Evolutionary conservation across 164 flowering plant genomes (phyloP).

Genomic region (Vitis amurensis): DNA sequence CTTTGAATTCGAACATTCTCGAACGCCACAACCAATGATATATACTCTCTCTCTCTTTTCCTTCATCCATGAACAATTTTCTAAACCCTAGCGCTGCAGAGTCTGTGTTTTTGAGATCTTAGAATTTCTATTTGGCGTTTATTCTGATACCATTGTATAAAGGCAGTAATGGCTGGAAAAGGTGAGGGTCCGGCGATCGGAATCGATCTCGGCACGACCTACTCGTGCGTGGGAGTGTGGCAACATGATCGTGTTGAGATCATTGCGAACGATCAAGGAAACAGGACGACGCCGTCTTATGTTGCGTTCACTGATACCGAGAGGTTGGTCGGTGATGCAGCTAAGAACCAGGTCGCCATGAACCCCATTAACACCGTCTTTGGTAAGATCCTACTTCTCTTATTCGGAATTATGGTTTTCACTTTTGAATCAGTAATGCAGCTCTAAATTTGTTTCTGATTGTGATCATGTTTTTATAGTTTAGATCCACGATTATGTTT

Average conservation of each 20-base stretch:
- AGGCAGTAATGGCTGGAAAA: slow-evolving; percentile 31
- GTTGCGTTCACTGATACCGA: slow-evolving; percentile 42
- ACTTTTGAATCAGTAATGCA: no score
- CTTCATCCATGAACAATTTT: no score
- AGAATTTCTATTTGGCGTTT: background rate
- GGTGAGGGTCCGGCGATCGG: slow-evolving; percentile 47
- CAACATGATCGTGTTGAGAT: slow-evolving; percentile 45
- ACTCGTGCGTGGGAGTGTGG: slow-evolving; percentile 46
- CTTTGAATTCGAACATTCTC: no score
- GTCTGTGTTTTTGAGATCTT: no score
- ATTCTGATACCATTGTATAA: background rate
- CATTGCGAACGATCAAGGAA: slow-evolving; percentile 45
- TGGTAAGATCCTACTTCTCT: slow-evolving; percentile 19
- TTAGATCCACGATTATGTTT: no score
- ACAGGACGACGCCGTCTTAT: slow-evolving; percentile 43
- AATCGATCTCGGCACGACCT: slow-evolving; percentile 41
- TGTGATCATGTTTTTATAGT: no score
- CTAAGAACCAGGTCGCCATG: slow-evolving; percentile 52
- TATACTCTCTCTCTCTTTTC: no score
- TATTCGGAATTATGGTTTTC: background rate
- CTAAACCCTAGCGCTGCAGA: no score
- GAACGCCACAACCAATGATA: no score
- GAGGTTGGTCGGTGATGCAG: slow-evolving; percentile 44
- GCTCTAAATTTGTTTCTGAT: no score
- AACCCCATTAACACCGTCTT: slow-evolving; percentile 42